A percentile compares a stretch with the other conserved stretches of the same genome.
phyloP scores from a whole-genome alignment of 345 rosid genomes.

The Schrenkiella parvula region DNA sequence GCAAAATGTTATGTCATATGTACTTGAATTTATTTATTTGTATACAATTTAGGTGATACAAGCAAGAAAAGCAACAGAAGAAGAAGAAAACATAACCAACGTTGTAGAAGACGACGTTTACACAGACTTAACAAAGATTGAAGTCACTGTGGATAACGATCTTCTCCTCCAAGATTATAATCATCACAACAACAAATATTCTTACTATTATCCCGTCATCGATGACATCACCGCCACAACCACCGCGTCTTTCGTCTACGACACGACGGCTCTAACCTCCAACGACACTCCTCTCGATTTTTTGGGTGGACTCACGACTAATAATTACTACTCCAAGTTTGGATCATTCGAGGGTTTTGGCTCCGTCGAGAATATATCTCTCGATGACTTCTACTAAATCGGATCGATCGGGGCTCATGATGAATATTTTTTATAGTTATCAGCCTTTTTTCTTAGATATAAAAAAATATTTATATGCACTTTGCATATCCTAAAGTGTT shows the following conservation, averaged over 20 bases:
- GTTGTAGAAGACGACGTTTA: constrained; percentile 47
- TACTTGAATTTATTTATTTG: neutral
- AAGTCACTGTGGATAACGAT: constrained; percentile 40
- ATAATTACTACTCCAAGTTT: constrained; percentile 42
- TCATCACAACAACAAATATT: constrained; percentile 23
- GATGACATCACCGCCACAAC: constrained; percentile 35
- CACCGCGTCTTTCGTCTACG: constrained; percentile 62
- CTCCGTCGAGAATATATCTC: constrained; percentile 69
- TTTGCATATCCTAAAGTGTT: constrained; percentile 15
- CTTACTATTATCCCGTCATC: constrained; percentile 43
- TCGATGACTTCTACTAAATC: constrained; percentile 65
- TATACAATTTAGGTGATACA: constrained; percentile 61
- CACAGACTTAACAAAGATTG: constrained; percentile 45
- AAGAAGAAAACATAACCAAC: constrained; percentile 41
- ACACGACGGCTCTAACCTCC: constrained; percentile 62
- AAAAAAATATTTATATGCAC: neutral
- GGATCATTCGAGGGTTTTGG: constrained; percentile 66
- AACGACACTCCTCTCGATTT: constrained; percentile 79
- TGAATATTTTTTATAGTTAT: constrained; percentile 19
- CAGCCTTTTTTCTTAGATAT: neutral
- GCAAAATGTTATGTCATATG: neutral
- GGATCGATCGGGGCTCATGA: constrained; percentile 5
- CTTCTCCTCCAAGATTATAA: constrained; percentile 30
- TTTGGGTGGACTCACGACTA: constrained; percentile 58
- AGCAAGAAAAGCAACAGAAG: constrained; percentile 74